Base-by-base conservation (phyloP, 768 basidiomycete genomes). In the Trametopsis cervina region DNA sequence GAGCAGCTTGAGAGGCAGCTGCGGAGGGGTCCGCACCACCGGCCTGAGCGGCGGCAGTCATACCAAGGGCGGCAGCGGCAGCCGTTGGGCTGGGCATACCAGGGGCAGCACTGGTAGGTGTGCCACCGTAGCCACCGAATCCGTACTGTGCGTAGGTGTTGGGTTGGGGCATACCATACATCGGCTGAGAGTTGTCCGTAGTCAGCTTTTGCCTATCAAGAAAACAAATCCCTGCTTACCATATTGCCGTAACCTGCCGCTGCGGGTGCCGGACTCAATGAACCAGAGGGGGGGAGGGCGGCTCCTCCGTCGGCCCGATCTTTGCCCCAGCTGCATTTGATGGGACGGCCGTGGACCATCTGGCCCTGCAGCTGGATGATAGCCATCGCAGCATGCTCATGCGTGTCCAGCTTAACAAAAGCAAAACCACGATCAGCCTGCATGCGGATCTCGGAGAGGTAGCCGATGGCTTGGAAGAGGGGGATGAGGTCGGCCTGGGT, bases 241-340 rank as follows among this genome's bases (percentile, higher is more conserved):
- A 94, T 76, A 60, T 81, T 84, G 51, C 78, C 85, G 62, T 91
- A 91, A 13, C 86, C 82, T 38, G 83, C 63, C 1, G 75, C 62
- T 4, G 72, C 66, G 41, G 83, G 77, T 27, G 66, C 70, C 25
- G 86, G 85, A 57, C 82, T 84, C 57, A 86, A 64, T 29, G 77
- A 70, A 47, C 57, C 60, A 20, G 63, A 63, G 15, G 69, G 66
- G 47, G 40, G 23, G 15, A 77, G 74, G 21, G 77, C 72, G 46
- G 73, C 69, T 21, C 76, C 78, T 26, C 81, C 86, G 63, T 87
- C 85, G 20, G 81, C 85, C 53, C 90, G 78, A 64, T 97, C 95
- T 68, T 97, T 98, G 48, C 96, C 96, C 96, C 96, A 99, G 60
- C 90, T 92, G 67, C 91, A 95, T 70, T 97, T 98, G 75, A 98